These are phyloP conservation scores for Craterostigma plantagineum DNA, from an alignment of 257 asterid species.

Conservation along the genomic window DNA sequence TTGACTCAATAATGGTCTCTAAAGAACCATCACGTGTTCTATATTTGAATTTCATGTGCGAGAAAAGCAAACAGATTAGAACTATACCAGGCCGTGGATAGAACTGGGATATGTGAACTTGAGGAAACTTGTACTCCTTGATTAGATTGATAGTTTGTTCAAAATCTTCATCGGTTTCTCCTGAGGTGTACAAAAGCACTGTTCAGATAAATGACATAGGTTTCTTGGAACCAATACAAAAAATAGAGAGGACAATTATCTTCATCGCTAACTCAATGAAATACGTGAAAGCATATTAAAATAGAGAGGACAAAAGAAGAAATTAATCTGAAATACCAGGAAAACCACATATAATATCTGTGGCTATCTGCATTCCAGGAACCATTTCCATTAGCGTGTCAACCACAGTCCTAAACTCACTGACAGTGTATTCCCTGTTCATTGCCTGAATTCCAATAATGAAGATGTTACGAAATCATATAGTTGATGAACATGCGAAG, in stretches of 20 bases:
- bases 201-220: slow-evolving; percentile 7
- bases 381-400: slow-evolving; percentile 74
- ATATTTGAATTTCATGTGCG: not conserved
- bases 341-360: slow-evolving; percentile 92
- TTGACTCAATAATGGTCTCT: not conserved
- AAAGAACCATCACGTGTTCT: not conserved
- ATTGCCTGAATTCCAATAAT: slow-evolving; percentile 41
- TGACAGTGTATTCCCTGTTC: slow-evolving; percentile 80
- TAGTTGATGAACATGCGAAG: slow-evolving; percentile 1
- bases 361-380: slow-evolving; percentile 97
- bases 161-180: slow-evolving; percentile 90
- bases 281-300: not conserved
- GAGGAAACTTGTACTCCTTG: slow-evolving; percentile 67
- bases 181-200: slow-evolving; percentile 21
- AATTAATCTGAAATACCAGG: slow-evolving; percentile 43
- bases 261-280: no score
- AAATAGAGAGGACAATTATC: no score
- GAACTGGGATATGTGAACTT: slow-evolving; percentile 89
- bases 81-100: slow-evolving; percentile 87
- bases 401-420: slow-evolving; percentile 65
- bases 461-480: slow-evolving; percentile 1
- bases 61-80: not conserved
- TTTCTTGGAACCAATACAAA: slow-evolving; percentile 1
- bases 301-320: slow-evolving; percentile 2
- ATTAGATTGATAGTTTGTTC: slow-evolving; percentile 60